Evolutionary conservation across 192 early-diverging fungal genomes (phyloP).

Genomic region (Cladochytrium replicatum): DNA sequence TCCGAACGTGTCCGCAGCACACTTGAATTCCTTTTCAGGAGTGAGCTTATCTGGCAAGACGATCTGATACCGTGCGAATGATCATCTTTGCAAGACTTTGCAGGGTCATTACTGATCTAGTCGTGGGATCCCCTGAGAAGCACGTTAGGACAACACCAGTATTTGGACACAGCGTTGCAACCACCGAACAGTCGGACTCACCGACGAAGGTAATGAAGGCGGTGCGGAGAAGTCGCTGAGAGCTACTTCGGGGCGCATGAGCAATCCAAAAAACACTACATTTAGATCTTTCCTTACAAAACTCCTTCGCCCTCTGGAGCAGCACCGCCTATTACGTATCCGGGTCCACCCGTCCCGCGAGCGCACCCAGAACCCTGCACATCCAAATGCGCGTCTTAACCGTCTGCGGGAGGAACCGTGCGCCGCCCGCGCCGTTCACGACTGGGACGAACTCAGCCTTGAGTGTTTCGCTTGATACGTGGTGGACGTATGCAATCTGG

Average conservation of each 20-base stretch:
- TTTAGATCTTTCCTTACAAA: constrained; percentile 39
- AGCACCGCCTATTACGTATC: constrained; percentile 15
- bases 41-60: constrained; percentile 25
- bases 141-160: constrained; percentile 16
- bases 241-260: constrained; percentile 9
- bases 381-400: constrained; percentile 34
- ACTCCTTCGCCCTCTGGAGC: constrained; percentile 23
- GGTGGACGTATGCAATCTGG: constrained; percentile 22
- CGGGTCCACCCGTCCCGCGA: constrained; percentile 19
- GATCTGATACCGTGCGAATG: background rate
- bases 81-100: too few species aligned
- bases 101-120: too few species aligned
- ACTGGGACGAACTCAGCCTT: constrained; percentile 32
- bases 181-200: constrained; percentile 24
- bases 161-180: constrained; percentile 20
- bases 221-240: constrained; percentile 12
- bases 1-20: constrained; percentile 17
- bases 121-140: too few species aligned
- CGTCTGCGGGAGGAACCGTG: constrained; percentile 33
- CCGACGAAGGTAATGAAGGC: constrained; percentile 22
- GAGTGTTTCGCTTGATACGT: constrained; percentile 28
- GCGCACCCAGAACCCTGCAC: constrained; percentile 31
- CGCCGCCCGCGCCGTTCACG: constrained; percentile 23
- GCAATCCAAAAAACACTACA: constrained; percentile 28
- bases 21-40: constrained; percentile 35